phyloP scores from a whole-genome alignment of 2,329 filamentous ascomycete genomes.

The Monosporascus cannonballus region DNA sequence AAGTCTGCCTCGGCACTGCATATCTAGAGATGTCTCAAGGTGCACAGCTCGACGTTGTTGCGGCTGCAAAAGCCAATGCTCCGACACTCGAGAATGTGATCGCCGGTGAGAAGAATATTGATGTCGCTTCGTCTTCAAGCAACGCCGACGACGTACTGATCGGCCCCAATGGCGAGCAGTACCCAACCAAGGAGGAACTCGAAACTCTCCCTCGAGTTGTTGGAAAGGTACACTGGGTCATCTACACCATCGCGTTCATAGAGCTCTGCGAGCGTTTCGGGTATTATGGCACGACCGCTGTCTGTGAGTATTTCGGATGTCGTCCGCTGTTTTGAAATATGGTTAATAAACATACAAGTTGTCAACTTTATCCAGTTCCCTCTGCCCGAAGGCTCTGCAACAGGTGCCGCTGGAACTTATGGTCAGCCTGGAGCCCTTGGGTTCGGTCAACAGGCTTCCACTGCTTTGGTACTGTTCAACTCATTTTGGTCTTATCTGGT shows the following conservation, averaged over 20 bases:
- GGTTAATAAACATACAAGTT: conserved; percentile 15
- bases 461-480: conserved; percentile 23
- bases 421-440: conserved; percentile 48
- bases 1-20: too few species aligned
- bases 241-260: conserved; percentile 55
- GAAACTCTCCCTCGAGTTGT: conserved; percentile 44
- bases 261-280: conserved; percentile 60
- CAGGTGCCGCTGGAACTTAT: conserved; percentile 36
- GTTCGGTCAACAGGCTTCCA: conserved; percentile 28
- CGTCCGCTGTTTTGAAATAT: not conserved
- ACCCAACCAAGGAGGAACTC: conserved; percentile 47
- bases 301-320: conserved; percentile 40
- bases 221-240: conserved; percentile 47
- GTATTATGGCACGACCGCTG: conserved; percentile 57
- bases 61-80: conserved; percentile 6
- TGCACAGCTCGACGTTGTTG: conserved; percentile 8
- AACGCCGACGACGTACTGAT: conserved; percentile 5
- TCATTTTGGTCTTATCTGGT: conserved; percentile 26
- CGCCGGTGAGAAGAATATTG: conserved; percentile 1
- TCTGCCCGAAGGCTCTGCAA: conserved; percentile 40
- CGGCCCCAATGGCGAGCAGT: conserved; percentile 30
- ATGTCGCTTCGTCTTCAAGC: conserved; percentile 13
- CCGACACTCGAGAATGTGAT: not conserved
- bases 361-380: conserved; percentile 59
- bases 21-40: conserved; percentile 13